Evolutionary conservation across 345 rosid species (phyloP).

Genomic region (Brassica rapa): DNA sequence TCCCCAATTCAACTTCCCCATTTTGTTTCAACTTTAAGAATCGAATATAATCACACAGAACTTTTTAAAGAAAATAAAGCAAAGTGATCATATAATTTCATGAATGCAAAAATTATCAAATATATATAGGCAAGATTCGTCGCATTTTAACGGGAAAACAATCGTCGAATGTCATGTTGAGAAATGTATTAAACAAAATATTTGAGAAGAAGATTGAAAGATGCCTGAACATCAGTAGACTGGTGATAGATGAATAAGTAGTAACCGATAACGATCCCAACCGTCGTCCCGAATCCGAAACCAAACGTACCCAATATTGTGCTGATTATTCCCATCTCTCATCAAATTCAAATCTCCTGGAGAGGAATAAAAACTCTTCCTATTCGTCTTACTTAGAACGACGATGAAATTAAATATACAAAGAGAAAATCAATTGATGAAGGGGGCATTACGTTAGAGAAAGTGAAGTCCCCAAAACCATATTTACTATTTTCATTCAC

Average conservation of each 20-base stretch:
- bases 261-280: slow-evolving; percentile 73
- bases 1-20: not conserved
- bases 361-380: not conserved
- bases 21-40: not conserved
- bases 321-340: slow-evolving; percentile 64
- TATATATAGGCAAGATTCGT: not conserved
- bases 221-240: slow-evolving; percentile 74
- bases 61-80: no score
- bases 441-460: not conserved
- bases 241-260: slow-evolving; percentile 70
- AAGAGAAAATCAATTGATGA: not conserved
- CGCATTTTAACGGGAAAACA: not conserved
- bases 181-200: slow-evolving; percentile 1
- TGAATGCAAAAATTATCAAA: slow-evolving; percentile 20
- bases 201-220: slow-evolving; percentile 9
- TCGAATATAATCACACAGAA: not conserved
- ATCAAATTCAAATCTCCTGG: slow-evolving; percentile 20
- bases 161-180: no score
- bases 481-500: not conserved
- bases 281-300: slow-evolving; percentile 76
- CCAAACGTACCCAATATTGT: slow-evolving; percentile 64
- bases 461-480: not conserved
- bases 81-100: not conserved
- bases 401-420: not conserved
- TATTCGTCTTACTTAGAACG: not conserved